Evolutionary conservation across 2,329 filamentous ascomycete species (phyloP), one percentile per base, ranked within the genome.

Genomic region (Aureobasidium melanogenum): DNA sequence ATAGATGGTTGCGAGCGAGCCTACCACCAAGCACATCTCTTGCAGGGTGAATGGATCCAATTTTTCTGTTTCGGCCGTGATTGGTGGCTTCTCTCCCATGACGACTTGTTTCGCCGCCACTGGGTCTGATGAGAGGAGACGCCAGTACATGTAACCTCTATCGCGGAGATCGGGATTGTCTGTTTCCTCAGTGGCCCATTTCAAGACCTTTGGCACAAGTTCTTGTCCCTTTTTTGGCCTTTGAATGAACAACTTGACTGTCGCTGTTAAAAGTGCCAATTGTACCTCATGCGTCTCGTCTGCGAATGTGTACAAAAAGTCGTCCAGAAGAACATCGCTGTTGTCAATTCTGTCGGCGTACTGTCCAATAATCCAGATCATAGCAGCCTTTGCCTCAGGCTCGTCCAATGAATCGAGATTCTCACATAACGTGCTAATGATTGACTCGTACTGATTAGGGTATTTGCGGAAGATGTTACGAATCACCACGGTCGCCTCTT

Each of bases 381-480:
- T 96, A 62, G 94, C 94, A 1, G 94, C 92, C 74, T 99, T 99
- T 48, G 94, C 94, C 75, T 99, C 94, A 2, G 94, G 93, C 73
- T 99, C 94, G 73, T 99, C 94, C 52, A 99, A 79, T 4, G 92
- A 96, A 75, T 99, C 94, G 26, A 99, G 84, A 69, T 99, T 93
- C 72, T 97, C 91, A 76, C 95, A 97, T 0, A 99, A 82, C 1
- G 92, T 95, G 55, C 89, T 88, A 70, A 99, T 99, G 73, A 99
- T 97, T 64, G 89, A 93, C 75, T 99, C 94, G 75, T 99, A 99
- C 73, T 97, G 91, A 72, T 99, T 97, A 9, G 94, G 94, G 70
- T 99, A 99, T 77, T 97, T 97, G 67, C 94, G 88, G 82, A 99
- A 99, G 70, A 99, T 99, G 74, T 99, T 99, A 67, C 91, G 88